Evolutionary conservation across 2,329 filamentous ascomycete genomes (phyloP).

Genomic region (Trichoderma endophyticum): DNA sequence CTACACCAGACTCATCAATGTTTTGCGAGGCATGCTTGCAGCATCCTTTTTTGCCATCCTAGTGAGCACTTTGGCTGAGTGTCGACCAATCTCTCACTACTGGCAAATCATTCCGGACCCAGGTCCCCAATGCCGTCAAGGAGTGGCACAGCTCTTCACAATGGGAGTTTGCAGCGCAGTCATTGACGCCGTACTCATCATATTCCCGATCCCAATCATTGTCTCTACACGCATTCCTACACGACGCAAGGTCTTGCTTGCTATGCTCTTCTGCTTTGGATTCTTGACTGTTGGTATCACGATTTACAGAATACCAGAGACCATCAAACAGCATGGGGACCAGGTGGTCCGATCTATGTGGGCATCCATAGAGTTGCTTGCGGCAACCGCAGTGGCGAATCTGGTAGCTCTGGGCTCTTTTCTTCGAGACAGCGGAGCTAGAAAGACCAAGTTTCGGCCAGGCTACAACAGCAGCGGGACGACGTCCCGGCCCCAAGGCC

Average conservation of each 20-base stretch:
- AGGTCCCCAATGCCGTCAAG: constrained; percentile 4
- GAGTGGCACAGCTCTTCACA: background rate
- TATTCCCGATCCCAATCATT: constrained; percentile 4
- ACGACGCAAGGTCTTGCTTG: background rate
- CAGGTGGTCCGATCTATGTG: constrained; percentile 3
- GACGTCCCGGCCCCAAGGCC: background rate
- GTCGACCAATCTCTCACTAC: background rate
- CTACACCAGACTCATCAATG: background rate
- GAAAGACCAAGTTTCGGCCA: constrained; percentile 11
- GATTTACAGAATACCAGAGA: background rate
- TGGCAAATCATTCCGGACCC: constrained; percentile 1
- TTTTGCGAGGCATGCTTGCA: background rate
- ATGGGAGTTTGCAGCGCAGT: constrained; percentile 4
- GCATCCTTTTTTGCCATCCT: constrained; percentile 1
- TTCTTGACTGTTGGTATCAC: constrained; percentile 3
- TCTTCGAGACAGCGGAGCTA: background rate
- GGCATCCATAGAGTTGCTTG: constrained; percentile 4
- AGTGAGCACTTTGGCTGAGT: background rate
- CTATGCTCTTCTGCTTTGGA: constrained; percentile 1
- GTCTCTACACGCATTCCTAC: constrained; percentile 2
- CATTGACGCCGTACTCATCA: background rate
- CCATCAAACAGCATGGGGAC: background rate
- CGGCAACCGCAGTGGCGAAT: constrained; percentile 6
- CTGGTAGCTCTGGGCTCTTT: constrained; percentile 3
- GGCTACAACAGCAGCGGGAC: constrained; percentile 1